Base-by-base conservation (phyloP, 108 stramenopile species). In the Epithemia pelagica region DNA sequence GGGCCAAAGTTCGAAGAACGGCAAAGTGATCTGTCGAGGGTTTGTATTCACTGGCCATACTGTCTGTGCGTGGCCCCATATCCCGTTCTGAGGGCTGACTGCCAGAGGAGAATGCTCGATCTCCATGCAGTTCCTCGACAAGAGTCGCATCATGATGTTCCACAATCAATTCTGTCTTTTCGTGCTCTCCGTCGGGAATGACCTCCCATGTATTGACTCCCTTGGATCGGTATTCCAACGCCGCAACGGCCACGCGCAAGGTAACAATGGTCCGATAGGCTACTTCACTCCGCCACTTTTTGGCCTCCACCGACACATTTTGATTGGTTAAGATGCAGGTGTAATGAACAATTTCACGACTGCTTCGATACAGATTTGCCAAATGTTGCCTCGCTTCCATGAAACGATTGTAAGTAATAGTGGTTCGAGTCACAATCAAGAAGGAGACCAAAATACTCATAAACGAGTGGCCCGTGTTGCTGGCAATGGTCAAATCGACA, bases 201-300 rank as follows among this genome's bases (percentile, higher is more conserved):
- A 27, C 26, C 21, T 58, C 56, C 56, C 56, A 58, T 58, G 56
- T 27, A 27, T 27, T 58, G 25, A 58, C 56, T 19, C 56, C 22
- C 22, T 30, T 23, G 18, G 54, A 28, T 1, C 57, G 64, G 62
- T 69, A 82, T 22, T 77, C 73, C 30, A 76, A 23, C 10, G 67
- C 79, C 15, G 72, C 70, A 46, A 80, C 54, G 15, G 69, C 61
- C 2, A 66, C 53, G 0, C 83, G 77, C 3, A 78, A 57, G 54
- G 73, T 3, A 18, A 81, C 23, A 23, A 75, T 52, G 20, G 70
- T 62, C 1, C 71, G 74, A 32, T 74, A 74, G 21, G 80, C 78
- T 3, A 84, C 25, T 46, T 76, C 69, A n/a, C 55, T 51, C 20
- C 83, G 62, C 83, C 83, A 84, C 32, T 78, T 68, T 53, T 76